Base-by-base conservation (phyloP, 805 yeast species). In the Saccharomycopsis sp. region DNA sequence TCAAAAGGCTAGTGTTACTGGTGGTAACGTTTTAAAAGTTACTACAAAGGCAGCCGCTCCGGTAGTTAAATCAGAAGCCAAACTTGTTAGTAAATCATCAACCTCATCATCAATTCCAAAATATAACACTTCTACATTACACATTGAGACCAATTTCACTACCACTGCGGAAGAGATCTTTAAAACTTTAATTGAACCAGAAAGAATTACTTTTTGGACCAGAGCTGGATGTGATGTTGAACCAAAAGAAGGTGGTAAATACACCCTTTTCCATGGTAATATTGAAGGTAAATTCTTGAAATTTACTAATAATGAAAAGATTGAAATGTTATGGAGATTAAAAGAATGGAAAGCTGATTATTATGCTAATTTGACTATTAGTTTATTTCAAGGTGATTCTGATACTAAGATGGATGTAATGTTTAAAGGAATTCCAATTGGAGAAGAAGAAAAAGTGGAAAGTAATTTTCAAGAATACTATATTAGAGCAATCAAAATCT, bases 341-440 rank as follows among this genome's bases (percentile, higher is more conserved):
- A 74, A 69, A 32, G 83, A 79, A 52, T 92, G 99, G 99, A 81
- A 80, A 55, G 60, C 62, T n/a, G 94, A 82, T 28, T 92, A 85
- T 58, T 79, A 54, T 56, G 92, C 96, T 1, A 67, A 66, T 3
- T 63, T 92, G 51, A 67, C 66, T 18, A 70, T 89, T 50, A 66
- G 63, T 29, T 72, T 92, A 49, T 74, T 74, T 42, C 85, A 85
- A 56, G 92, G 89, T 21, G 70, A 74, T n/a, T 72, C 82, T 33
- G 96, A 87, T 52, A 92, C 98, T 3, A 76, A 71, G 44, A 66
- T 88, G 63, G 75, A 76, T 45, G 86, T 87, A 15, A 65, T 69
- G 33, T 86, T 89, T 74, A 66, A 74, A 14, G 96, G 96, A 13
- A 80, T 92, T 37, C 99, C 99, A 14, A 69, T 89, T 30, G 99